Conservation (phyloP, 805 yeast genomes). For the Phaffomyces thermotolerans region DNA sequence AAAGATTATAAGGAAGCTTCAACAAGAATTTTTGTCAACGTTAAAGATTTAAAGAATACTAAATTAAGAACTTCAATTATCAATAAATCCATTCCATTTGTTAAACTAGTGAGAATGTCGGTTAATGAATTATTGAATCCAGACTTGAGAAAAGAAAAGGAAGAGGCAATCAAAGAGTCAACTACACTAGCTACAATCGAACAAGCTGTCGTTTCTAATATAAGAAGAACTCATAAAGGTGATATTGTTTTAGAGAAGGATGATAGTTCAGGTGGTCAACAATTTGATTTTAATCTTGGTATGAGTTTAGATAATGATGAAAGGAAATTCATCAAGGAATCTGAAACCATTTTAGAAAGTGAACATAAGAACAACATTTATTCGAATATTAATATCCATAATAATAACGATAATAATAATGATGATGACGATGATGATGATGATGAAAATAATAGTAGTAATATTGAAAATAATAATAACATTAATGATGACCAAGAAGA, state of each 20-base stretch:
- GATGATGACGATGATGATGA: slow-evolving; percentile 14
- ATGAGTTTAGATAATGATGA: slow-evolving; percentile 19
- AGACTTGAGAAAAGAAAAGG: slow-evolving; percentile 63
- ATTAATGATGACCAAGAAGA: slow-evolving; percentile 25
- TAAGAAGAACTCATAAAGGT: slow-evolving; percentile 81
- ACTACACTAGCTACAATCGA: slow-evolving; percentile 63
- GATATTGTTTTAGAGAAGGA: slow-evolving; percentile 69
- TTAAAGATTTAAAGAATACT: slow-evolving; percentile 49
- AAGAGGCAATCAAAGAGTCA: slow-evolving; percentile 61
- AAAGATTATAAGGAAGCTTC: slow-evolving; percentile 51
- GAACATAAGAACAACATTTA: slow-evolving; percentile 11
- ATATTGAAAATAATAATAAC: slow-evolving; percentile 10
- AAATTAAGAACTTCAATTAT: slow-evolving; percentile 52
- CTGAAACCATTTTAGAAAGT: slow-evolving; percentile 9
- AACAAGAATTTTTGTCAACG: slow-evolving; percentile 59
- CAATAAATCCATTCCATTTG: slow-evolving; percentile 44
- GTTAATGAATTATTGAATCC: slow-evolving; percentile 76
- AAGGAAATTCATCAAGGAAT: slow-evolving; percentile 12
- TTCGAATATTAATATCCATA: slow-evolving; percentile 11
- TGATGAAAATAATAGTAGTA: slow-evolving; percentile 14
- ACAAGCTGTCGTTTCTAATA: slow-evolving; percentile 50
- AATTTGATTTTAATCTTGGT: slow-evolving; percentile 26
- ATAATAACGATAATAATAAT: slow-evolving; percentile 8
- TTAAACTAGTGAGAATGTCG: slow-evolving; percentile 53
- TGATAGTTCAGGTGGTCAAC: slow-evolving; percentile 17